Conservation (phyloP, 2,329 filamentous ascomycete genomes). For the Xylaria sp. region DNA sequence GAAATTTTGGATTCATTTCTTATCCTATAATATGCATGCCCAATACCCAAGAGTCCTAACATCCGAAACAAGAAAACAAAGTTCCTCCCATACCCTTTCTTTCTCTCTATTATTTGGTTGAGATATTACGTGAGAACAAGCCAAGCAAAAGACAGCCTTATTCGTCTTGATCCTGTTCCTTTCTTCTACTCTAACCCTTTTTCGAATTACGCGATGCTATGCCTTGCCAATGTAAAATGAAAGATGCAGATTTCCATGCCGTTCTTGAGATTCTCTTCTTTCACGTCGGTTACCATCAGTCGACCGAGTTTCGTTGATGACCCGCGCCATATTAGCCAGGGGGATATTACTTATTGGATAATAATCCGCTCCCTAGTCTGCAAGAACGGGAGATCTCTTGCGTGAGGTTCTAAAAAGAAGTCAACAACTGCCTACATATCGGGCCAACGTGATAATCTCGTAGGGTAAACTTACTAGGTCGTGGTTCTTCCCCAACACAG, state of each 20-base stretch:
- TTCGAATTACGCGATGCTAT: not conserved
- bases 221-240: not conserved
- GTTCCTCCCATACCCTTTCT: not conserved
- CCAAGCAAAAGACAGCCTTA: not conserved
- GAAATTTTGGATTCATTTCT: not conserved
- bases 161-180: not conserved
- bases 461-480: slow-evolving; percentile 41
- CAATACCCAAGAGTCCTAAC: not conserved
- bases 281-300: not conserved
- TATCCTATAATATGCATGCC: not conserved
- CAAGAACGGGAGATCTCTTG: slow-evolving; percentile 36
- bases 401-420: slow-evolving; percentile 26
- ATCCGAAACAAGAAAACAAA: not conserved
- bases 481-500: slow-evolving; percentile 61
- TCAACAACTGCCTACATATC: slow-evolving; percentile 3
- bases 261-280: not conserved
- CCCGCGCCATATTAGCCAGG: not conserved
- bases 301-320: not conserved
- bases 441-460: not conserved
- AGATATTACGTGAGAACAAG: not conserved
- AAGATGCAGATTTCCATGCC: not conserved
- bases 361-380: slow-evolving; percentile 31
- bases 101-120: not conserved
- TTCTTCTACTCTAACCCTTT: not conserved
- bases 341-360: slow-evolving; percentile 26